Conservation (phyloP, 2,329 filamentous ascomycete species). For the Scedosporium dehoogii region DNA sequence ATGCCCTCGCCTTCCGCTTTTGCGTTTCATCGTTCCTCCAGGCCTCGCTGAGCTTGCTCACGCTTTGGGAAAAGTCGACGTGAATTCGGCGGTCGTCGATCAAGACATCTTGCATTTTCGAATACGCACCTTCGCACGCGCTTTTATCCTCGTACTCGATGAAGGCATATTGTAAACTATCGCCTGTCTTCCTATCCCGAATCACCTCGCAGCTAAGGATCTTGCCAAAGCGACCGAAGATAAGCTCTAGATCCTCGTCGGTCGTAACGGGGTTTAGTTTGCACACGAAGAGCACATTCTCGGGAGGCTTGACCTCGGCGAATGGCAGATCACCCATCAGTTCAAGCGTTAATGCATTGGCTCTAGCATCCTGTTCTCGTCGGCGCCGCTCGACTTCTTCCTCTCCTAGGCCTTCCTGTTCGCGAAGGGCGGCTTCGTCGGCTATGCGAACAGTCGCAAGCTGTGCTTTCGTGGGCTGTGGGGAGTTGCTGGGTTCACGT, state of each 20-base stretch:
- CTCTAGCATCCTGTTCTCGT: conserved; percentile 81
- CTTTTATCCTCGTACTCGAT: conserved; percentile 92
- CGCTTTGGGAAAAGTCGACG: conserved; percentile 96
- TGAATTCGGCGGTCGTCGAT: conserved; percentile 97
- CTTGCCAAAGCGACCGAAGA: conserved; percentile 93
- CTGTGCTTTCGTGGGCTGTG: conserved; percentile 72
- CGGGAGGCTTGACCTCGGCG: conserved; percentile 91
- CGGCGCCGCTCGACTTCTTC: conserved; percentile 71
- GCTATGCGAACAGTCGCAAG: conserved; percentile 85
- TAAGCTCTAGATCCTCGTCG: conserved; percentile 87
- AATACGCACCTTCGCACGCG: conserved; percentile 89
- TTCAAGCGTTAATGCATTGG: conserved; percentile 88
- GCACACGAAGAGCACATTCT: conserved; percentile 97
- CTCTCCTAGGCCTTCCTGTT: conserved; percentile 61
- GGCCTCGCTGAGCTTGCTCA: conserved; percentile 73
- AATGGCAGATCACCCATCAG: conserved; percentile 98
- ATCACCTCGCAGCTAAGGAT: conserved; percentile 96
- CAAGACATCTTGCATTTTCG: conserved; percentile 96
- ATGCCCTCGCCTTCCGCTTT: conserved; percentile 53
- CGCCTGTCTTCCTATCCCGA: conserved; percentile 82
- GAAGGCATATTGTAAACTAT: conserved; percentile 94
- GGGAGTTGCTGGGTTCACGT: conserved; percentile 68
- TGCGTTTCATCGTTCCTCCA: conserved; percentile 82
- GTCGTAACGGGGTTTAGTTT: conserved; percentile 95
- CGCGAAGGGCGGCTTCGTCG: conserved; percentile 73